Base-by-base conservation (phyloP, 352 stramenopile genomes). In the Globisporangium heterothallicum region DNA sequence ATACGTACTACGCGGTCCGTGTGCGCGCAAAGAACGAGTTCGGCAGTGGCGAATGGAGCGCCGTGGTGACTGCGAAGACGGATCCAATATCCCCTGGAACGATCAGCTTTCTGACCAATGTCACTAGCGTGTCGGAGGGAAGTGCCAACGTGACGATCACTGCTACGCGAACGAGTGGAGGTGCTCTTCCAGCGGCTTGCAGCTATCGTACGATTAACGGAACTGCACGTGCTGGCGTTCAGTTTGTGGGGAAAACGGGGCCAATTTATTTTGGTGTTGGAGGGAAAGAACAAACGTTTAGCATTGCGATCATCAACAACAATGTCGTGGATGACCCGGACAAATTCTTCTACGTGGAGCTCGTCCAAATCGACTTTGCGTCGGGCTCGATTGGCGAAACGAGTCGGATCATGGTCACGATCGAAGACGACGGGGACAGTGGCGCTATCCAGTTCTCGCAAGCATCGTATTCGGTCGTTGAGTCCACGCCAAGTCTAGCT, bases 221-320 rank as follows among this genome's bases (percentile, higher is more conserved):
- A 19, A 79, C 75, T 0, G 75, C 68, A 2, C 2, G 69, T 13
- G 45, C 42, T n/a, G 52, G 52, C 0, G 48, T 61, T 4, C 61
- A 84, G 18, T 86, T 74, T 47, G 19, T 42, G 0, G 19, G 48
- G 6, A 26, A 29, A 3, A 48, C 9, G 6, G 72, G 72, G 2
- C 25, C 44, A 14, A 45, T 86, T 0, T 14, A 47, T 0, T 83
- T 86, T 49, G 32, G 47, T 13, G 53, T 45, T 8, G 68, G 58
- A n/a, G 26, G 58, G 0, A 58, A 48, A 12, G 61, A 36, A 14
- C 41, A 63, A 12, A 49, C 48, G 5, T 54, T 86, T 10, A 42
- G n/a, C 0, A 29, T 86, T 14, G 6, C 24, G 0, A 77, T 86
- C 25, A 68, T 78, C 30, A 79, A 84, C 57, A 83, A 86, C 42